Percentiles rank a stretch among this genome's conserved stretches.
These are phyloP conservation scores for Thalassia testudinum DNA, from an alignment of 116 monocot genomes.

Conservation along the genomic window DNA sequence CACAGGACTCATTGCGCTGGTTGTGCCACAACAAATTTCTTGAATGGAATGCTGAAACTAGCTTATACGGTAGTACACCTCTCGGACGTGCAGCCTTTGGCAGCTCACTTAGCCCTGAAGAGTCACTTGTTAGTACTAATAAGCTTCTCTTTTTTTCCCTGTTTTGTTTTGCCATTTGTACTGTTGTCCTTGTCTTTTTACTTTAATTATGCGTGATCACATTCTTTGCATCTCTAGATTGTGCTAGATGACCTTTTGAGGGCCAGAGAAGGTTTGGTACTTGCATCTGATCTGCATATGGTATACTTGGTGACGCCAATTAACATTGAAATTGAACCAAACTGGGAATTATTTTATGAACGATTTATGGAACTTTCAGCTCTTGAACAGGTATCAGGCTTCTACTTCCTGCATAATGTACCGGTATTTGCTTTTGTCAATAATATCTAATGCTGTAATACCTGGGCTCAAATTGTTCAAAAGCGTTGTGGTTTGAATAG, in stretches of 20 bases:
- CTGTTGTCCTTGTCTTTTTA: no score
- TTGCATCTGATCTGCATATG: constrained; percentile 96
- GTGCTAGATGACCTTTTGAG: constrained; percentile 87
- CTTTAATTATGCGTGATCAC: no score
- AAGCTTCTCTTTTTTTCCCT: constrained; percentile 5
- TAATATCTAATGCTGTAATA: no score
- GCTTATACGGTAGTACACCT: constrained; percentile 66
- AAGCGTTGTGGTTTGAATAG: no score
- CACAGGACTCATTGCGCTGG: constrained; percentile 96
- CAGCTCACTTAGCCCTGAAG: constrained; percentile 94
- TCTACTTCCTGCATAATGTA: no score
- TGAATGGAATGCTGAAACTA: constrained; percentile 82
- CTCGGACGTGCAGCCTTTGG: constrained; percentile 96
- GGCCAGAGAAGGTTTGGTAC: constrained; percentile 97
- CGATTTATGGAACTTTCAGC: constrained; percentile 85
- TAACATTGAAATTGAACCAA: constrained; percentile 92
- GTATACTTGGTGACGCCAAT: constrained; percentile 97
- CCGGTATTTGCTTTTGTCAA: no score
- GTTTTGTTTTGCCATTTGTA: constrained; percentile 1
- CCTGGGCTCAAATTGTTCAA: no score
- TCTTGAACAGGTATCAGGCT: constrained; percentile 64
- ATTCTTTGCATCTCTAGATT: constrained; percentile 23
- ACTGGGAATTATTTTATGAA: constrained; percentile 97
- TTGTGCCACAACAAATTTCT: constrained; percentile 93
- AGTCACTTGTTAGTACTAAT: constrained; percentile 58